phyloP scores from a whole-genome alignment of 805 yeast species.

The Candida koratica region DNA sequence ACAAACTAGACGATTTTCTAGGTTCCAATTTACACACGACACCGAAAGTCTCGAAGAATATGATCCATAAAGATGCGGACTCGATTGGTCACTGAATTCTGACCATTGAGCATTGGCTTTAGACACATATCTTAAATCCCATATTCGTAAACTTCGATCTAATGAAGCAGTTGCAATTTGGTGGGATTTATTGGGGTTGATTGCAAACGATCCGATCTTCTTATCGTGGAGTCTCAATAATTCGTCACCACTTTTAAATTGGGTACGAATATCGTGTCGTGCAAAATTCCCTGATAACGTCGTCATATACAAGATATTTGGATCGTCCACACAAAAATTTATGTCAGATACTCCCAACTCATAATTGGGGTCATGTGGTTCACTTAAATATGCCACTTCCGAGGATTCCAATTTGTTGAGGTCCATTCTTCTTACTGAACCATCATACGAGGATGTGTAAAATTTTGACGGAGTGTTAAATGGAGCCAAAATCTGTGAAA shows the following conservation, averaged over 20 bases:
- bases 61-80: constrained; percentile 54
- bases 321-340: constrained; percentile 44
- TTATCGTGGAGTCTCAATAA: constrained; percentile 75
- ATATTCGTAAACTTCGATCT: constrained; percentile 76
- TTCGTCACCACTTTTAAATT: constrained; percentile 25
- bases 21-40: constrained; percentile 80
- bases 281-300: constrained; percentile 81
- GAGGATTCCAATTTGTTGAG: constrained; percentile 54
- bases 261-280: constrained; percentile 61
- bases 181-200: constrained; percentile 63
- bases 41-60: constrained; percentile 76
- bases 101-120: constrained; percentile 49
- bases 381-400: constrained; percentile 44
- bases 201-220: constrained; percentile 84
- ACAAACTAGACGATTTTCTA: constrained; percentile 67
- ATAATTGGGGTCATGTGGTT: constrained; percentile 44
- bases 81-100: constrained; percentile 43
- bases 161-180: constrained; percentile 85
- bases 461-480: constrained; percentile 50
- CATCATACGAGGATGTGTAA: constrained; percentile 80
- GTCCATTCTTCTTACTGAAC: constrained; percentile 73
- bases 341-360: constrained; percentile 71
- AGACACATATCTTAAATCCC: constrained; percentile 71
- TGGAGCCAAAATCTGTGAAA: constrained; percentile 60
- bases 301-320: constrained; percentile 62